Conservation (phyloP, 257 asterid species). For the Solanum tarijense region DNA sequence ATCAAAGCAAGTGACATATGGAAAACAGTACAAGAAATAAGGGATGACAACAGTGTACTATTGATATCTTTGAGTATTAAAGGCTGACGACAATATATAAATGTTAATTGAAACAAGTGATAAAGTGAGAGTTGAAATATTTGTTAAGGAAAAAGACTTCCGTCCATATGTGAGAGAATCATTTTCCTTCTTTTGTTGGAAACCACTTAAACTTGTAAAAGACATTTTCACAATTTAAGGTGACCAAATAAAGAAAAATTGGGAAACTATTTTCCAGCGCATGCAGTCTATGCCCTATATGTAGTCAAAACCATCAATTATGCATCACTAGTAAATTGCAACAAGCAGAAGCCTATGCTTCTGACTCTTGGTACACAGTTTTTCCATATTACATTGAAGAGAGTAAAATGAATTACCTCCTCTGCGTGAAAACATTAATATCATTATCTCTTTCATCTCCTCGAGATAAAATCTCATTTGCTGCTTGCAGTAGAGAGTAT, state of each 20-base stretch:
- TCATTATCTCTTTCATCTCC: constrained; percentile 93
- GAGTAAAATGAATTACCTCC: constrained; percentile 42
- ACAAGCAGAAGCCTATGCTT: neutral
- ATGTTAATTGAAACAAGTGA: neutral
- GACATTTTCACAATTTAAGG: neutral
- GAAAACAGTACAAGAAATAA: neutral
- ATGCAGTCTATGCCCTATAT: neutral
- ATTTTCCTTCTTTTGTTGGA: neutral
- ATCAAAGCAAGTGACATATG: neutral
- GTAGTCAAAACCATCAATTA: neutral
- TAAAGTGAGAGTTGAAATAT: neutral
- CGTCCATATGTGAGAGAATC: neutral
- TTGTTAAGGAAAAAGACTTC: neutral
- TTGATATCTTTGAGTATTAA: neutral
- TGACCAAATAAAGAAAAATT: neutral
- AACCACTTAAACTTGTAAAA: neutral
- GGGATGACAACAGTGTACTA: neutral
- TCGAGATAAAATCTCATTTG: constrained; percentile 73
- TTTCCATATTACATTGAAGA: neutral
- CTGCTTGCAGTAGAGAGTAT: constrained; percentile 82
- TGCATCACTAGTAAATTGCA: neutral
- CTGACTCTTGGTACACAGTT: neutral
- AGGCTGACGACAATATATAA: neutral
- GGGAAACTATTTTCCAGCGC: neutral
- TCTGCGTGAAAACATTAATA: constrained; percentile 66